Conservation (phyloP, 768 basidiomycete genomes). For the Tremella yokohamensis region DNA sequence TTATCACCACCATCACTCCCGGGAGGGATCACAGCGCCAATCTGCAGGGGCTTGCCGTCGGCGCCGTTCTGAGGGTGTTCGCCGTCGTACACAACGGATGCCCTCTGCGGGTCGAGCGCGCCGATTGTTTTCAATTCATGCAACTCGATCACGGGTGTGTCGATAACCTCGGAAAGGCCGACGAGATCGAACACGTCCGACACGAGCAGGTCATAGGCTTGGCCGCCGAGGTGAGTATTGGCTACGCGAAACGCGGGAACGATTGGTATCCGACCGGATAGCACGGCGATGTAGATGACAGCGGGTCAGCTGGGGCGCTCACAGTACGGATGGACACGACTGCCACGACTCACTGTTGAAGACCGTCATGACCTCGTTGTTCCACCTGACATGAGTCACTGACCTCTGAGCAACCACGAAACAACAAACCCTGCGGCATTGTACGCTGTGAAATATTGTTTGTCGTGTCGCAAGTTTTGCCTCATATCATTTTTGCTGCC, state of each 20-base stretch:
- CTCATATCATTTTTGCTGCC: no score
- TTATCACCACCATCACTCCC: conserved; percentile 7
- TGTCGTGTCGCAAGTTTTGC: no score
- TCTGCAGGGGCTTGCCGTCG: background rate
- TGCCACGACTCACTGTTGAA: conserved; percentile 5
- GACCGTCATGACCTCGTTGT: conserved; percentile 13
- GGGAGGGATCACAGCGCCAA: conserved; percentile 10
- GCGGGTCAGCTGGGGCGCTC: background rate
- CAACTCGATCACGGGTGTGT: conserved; percentile 14
- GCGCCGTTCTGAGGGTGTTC: conserved; percentile 3
- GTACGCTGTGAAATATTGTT: no score
- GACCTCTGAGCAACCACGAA: no score
- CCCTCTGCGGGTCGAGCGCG: background rate
- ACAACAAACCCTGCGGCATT: no score
- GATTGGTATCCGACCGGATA: conserved; percentile 11
- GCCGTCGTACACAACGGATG: conserved; percentile 12
- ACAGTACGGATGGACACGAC: background rate
- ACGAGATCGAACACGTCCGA: conserved; percentile 15
- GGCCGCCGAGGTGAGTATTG: conserved; percentile 10
- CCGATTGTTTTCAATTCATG: conserved; percentile 11
- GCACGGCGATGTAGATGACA: conserved; percentile 9
- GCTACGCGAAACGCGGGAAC: conserved; percentile 6
- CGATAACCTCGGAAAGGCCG: conserved; percentile 3
- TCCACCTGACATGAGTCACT: conserved; percentile 6
- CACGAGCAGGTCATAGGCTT: conserved; percentile 1